A percentile compares a stretch with the other conserved stretches of the same genome.
Conservation (phyloP, 495 filamentous ascomycete species). For the Neurospora cerealis region DNA sequence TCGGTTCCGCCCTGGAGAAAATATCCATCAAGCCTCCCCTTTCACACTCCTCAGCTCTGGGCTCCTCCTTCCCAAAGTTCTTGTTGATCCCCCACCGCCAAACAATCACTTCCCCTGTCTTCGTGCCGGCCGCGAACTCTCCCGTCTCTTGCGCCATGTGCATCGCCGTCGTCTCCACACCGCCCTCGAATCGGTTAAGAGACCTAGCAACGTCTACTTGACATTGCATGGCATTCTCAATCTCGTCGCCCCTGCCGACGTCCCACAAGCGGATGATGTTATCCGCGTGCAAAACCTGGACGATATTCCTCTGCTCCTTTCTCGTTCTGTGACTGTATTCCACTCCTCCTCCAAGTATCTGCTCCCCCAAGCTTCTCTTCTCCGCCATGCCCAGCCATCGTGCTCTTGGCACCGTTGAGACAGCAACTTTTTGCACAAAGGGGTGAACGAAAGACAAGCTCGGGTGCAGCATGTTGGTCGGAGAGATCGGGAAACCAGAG, state of each 20-base stretch:
- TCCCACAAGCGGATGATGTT: constrained; percentile 86
- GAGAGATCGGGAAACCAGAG: constrained; percentile 77
- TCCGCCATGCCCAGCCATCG: constrained; percentile 86
- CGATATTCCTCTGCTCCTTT: constrained; percentile 69
- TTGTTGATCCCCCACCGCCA: constrained; percentile 81
- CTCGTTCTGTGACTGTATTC: constrained; percentile 56
- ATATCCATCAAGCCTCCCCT: constrained; percentile 61
- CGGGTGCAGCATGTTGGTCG: constrained; percentile 82
- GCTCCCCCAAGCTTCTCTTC: constrained; percentile 58
- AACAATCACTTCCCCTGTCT: constrained; percentile 70
- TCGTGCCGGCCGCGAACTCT: constrained; percentile 76
- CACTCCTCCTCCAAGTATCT: constrained; percentile 65
- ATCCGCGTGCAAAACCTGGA: constrained; percentile 78
- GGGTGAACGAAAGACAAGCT: constrained; percentile 80
- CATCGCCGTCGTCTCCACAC: constrained; percentile 64
- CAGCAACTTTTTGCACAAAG: constrained; percentile 59
- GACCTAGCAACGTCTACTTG: constrained; percentile 81
- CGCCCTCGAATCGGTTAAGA: constrained; percentile 60
- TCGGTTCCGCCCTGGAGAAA: constrained; percentile 62
- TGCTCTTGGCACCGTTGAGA: constrained; percentile 61
- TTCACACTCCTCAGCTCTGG: constrained; percentile 45
- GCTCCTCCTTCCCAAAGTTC: constrained; percentile 41
- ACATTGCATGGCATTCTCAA: constrained; percentile 73
- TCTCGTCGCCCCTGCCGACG: constrained; percentile 77
- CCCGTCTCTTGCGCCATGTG: constrained; percentile 66